A percentile compares a stretch with the other conserved stretches of the same genome.
Evolutionary conservation across 345 rosid genomes (phyloP).

Genomic region (Camelina neglecta): DNA sequence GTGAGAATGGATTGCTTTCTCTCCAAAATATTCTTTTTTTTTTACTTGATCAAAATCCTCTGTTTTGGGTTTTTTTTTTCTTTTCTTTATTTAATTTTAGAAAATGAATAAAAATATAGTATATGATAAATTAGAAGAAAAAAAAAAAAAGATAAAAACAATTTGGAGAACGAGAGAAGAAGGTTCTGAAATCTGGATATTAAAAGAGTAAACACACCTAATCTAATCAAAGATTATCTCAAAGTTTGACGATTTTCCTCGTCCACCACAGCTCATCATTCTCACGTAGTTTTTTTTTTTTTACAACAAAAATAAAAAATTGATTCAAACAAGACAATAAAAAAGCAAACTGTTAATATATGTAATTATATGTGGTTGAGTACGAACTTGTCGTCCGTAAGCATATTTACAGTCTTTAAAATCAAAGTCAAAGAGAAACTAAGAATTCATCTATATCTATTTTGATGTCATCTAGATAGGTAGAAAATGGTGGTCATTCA

Average conservation of each 20-base stretch:
- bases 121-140: background rate
- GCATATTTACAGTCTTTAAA: too few relatives aligned
- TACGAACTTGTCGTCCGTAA: too few relatives aligned
- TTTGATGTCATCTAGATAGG: too few relatives aligned
- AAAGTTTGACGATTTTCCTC: conserved; percentile 44
- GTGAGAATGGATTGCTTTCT: conserved; percentile 34
- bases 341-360: too few relatives aligned
- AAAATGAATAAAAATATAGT: conserved; percentile 6
- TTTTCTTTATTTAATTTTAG: background rate
- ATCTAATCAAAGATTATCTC: conserved; percentile 36
- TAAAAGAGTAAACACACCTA: background rate
- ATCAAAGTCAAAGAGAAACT: too few relatives aligned
- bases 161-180: conserved; percentile 7
- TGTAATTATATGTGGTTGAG: too few relatives aligned
- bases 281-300: conserved; percentile 25
- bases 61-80: conserved; percentile 25
- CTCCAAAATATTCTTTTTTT: conserved; percentile 31
- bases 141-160: background rate
- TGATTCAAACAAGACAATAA: too few relatives aligned
- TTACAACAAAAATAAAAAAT: too few relatives aligned
- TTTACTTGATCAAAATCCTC: conserved; percentile 40
- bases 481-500: too few relatives aligned
- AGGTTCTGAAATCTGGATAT: conserved; percentile 23
- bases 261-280: conserved; percentile 21
- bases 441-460: too few relatives aligned